Evolutionary conservation across 2,329 filamentous ascomycete species (phyloP), one percentile per base, ranked within the genome.

Genomic region (Botrytis pseudocinerea): DNA sequence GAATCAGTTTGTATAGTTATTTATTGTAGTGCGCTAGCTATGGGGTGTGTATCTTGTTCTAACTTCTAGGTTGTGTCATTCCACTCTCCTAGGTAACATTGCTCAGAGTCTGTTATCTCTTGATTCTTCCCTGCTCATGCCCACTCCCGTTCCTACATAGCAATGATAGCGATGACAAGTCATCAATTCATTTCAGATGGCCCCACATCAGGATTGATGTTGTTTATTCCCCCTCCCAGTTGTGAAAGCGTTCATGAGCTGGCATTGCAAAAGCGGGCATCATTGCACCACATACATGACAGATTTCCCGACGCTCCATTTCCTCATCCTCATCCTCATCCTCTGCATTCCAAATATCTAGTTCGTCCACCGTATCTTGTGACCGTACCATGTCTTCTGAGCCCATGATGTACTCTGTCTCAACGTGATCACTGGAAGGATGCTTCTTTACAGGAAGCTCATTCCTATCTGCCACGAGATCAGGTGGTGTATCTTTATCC

Each of bases 181-280:
- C 46, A 68, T 68, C 46, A 51, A 40, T 54, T 40, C 38, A 54
- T 54, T 48, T 12, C n/a, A 18, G 16, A 28, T 28, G n/a, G 7
- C 28, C 51, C 51, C 51, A 57, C 16, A 22, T 35, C 8, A 28
- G 8, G 16, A 71, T 6, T 54, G 48, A n/a, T 54, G n/a, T 40
- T 62, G 18, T n/a, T 73, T 48, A 77, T 62, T 72, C 74, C 35
- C 71, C 74, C 42, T 75, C 76, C 59, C 77, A 64, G 59, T 59
- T 71, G 79, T 88, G 86, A 75, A 84, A 87, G 54, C 83, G 78
- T 70, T 82, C 80, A 79, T 88, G 86, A 25, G 86, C 86, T 38
- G 81, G 78, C 76, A 84, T 81, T 2, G 86, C 86, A 80, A 87
- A 88, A 63, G 82, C 77, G 8, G 86, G 86, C 76, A 88, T 84